Evolutionary conservation across 148 eudicot genomes (phyloP), one percentile per base, ranked within the genome.

Genomic region (Persicaria maculosa): DNA sequence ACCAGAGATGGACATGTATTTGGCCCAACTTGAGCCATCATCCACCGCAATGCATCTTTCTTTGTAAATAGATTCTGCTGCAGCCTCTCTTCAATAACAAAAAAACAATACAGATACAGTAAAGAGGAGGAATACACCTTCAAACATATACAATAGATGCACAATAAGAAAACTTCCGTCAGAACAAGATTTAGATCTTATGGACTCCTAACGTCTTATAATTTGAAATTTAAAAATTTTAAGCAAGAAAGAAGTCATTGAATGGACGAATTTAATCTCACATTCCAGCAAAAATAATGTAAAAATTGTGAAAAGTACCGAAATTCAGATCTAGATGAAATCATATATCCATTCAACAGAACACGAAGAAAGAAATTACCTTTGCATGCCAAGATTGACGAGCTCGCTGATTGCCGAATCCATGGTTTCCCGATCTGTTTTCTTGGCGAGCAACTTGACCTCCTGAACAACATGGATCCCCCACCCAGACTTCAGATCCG

Each of bases 1-100:
- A 76, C 98, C 98, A 71, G 95, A 91, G 72, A 89, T 87, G 62
- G 95, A 91, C 98, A 93, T 93, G 89, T 93, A 93, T 79, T 93
- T 93, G 62, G 90, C 91, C 98, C 98, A 93, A 81, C 90, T 88
- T 47, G 83, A 83, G 36, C 97, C 97, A 69, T 91, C 94, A 6
- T 89, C 90, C 86, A 93, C 97, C 9, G 95, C 84, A 52, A 87
- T 79, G 78, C 98, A 91, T 75, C 98, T 84, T 81, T 93, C 98
- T 89, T 83, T 91, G 89, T 89, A 93, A 47, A 93, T 88, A 50
- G 95, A 86, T 77, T 91, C 98, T 1, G 98, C 95, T 47, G 98
- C 98, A 59, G 69, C 45, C 77, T 91, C 98, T 75, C 98, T 93
- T 76, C 85, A 86, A 78, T 76, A 80, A 84, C 43, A 84, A 65